phyloP scores from a whole-genome alignment of 257 asterid genomes.

The Solanum lycopersicoides region DNA sequence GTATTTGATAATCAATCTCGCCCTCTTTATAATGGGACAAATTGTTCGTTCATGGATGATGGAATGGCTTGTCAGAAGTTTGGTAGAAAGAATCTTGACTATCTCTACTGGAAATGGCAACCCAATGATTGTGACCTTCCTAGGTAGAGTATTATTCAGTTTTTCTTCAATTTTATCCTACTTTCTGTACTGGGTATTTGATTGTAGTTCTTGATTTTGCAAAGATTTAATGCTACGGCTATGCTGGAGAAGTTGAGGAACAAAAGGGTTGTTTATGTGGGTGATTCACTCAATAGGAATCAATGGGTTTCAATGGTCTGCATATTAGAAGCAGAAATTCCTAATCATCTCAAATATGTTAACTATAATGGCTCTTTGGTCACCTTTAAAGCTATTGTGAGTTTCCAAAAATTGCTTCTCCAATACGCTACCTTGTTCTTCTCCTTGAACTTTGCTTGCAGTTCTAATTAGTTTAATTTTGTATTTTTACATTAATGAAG shows the following conservation, averaged over 20 bases:
- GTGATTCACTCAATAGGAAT: constrained; percentile 55
- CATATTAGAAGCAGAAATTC: constrained; percentile 31
- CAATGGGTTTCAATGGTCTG: constrained; percentile 69
- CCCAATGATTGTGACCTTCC: constrained; percentile 47
- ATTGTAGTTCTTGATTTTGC: not conserved
- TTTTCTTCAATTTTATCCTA: not conserved
- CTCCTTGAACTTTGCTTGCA: not conserved
- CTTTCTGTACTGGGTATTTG: not conserved
- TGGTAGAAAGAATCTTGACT: constrained; percentile 31
- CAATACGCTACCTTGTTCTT: not conserved
- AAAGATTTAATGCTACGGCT: constrained; percentile 43
- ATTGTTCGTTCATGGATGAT: constrained; percentile 21
- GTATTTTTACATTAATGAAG: constrained; percentile 10
- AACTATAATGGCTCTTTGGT: constrained; percentile 19
- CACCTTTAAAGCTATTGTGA: constrained; percentile 34
- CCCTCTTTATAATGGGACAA: constrained; percentile 24
- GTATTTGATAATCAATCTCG: constrained; percentile 17
- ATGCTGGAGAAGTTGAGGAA: constrained; percentile 49
- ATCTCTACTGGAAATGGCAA: constrained; percentile 45
- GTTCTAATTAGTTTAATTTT: not conserved
- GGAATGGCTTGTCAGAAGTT: constrained; percentile 21
- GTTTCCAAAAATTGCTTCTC: not conserved
- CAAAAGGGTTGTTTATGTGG: constrained; percentile 46
- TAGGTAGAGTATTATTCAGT: constrained; percentile 5
- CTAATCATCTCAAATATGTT: constrained; percentile 11